A percentile compares a stretch with the other conserved stretches of the same genome.
Conservation (phyloP, 1,284 basidiomycete genomes). For the Marasmius oreades region DNA sequence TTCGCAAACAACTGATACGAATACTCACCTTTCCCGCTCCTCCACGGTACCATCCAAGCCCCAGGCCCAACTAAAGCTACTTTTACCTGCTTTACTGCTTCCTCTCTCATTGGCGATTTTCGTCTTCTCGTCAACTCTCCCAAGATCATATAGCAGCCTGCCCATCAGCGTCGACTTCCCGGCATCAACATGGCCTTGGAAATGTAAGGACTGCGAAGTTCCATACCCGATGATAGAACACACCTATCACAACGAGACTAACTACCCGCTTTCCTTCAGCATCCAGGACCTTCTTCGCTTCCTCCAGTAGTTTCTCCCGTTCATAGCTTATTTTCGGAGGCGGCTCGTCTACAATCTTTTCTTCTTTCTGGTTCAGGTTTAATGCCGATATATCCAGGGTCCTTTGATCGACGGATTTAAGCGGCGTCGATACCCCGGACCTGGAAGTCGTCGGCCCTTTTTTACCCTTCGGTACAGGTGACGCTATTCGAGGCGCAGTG, state of each 20-base stretch:
- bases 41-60: slow-evolving; percentile 91
- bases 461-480: slow-evolving; percentile 35
- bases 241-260: slow-evolving; percentile 92
- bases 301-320: slow-evolving; percentile 82
- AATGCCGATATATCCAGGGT: slow-evolving; percentile 73
- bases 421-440: slow-evolving; percentile 25
- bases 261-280: slow-evolving; percentile 67
- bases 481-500: slow-evolving; percentile 40
- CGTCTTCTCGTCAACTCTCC: slow-evolving; percentile 83
- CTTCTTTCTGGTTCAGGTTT: slow-evolving; percentile 56
- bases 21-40: slow-evolving; percentile 81
- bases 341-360: slow-evolving; percentile 50
- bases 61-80: slow-evolving; percentile 98
- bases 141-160: slow-evolving; percentile 88
- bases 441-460: slow-evolving; percentile 34
- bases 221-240: slow-evolving; percentile 21
- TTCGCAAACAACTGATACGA: slow-evolving; percentile 3
- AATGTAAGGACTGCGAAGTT: slow-evolving; percentile 2
- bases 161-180: slow-evolving; percentile 99
- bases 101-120: slow-evolving; percentile 85
- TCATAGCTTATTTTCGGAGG: slow-evolving; percentile 69
- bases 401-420: slow-evolving; percentile 41
- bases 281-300: slow-evolving; percentile 61
- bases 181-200: slow-evolving; percentile 92
- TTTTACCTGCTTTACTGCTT: slow-evolving; percentile 89